Conservation (phyloP, 306 rosid genomes). For the Prinsepia uniflora region DNA sequence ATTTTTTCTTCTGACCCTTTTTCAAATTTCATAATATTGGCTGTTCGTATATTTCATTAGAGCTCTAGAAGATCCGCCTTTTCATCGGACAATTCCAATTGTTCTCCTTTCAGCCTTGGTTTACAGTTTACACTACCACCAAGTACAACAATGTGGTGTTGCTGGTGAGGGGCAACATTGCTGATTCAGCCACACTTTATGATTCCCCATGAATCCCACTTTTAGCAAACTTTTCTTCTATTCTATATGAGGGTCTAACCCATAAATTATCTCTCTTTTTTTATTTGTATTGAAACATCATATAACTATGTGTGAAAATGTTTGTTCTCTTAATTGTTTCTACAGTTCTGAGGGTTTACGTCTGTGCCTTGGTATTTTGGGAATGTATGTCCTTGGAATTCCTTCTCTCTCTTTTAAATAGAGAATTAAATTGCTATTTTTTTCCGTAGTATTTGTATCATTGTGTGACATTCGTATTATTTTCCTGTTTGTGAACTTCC, state of each 20-base stretch:
- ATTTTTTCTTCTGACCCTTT: no score
- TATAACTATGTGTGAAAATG: neutral
- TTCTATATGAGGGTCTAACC: no score
- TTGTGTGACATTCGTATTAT: neutral
- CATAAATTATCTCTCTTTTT: neutral
- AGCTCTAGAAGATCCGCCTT: neutral
- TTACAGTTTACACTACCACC: neutral
- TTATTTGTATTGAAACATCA: neutral
- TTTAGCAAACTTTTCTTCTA: neutral
- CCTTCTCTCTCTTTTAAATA: neutral
- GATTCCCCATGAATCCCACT: neutral
- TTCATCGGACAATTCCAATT: neutral
- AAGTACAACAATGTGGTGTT: neutral
- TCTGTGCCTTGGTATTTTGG: neutral
- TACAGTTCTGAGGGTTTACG: neutral
- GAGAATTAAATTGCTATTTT: neutral
- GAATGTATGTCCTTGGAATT: neutral
- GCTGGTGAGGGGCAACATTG: neutral
- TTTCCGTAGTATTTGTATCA: neutral
- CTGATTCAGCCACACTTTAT: neutral
- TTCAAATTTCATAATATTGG: no score
- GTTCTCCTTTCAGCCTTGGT: neutral
- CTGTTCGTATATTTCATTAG: no score
- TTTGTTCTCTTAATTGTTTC: neutral
- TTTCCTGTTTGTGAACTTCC: neutral